Evolutionary conservation across 2,329 filamentous ascomycete species (phyloP), one percentile per base, ranked within the genome.

Genomic region (Aspergillus uvarum): DNA sequence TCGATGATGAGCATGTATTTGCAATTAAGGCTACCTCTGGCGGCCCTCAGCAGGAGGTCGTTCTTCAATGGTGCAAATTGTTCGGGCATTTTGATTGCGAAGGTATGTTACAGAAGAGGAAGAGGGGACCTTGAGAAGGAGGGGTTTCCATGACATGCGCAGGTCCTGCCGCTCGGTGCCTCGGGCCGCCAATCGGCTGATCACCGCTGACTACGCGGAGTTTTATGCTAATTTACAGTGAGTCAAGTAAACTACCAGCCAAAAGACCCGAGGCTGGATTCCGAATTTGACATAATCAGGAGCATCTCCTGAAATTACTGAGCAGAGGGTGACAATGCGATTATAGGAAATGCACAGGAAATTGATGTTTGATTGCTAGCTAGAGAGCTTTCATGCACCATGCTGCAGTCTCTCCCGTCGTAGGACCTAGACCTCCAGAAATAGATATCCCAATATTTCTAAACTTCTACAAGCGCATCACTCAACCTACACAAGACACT

Each of bases 51-150:
- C 73, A 99, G 83, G 69, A 98, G 82, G 74, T 99, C 94, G 78
- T 99, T 99, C 80, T 96, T 87, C 75, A 98, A 80, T 59, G 92
- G 91, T 70, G 88, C 87, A 70, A 97, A 97, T 70, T 87, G 78
- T 68, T 86, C 82, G 63, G 81, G 80, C 89, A 92, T 92, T 66
- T 70, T 83, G 68, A 54, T 22, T 55, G 54, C 35, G 66, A 56
- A 57, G 42, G 51, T 22, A 50, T 56, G 50, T 66, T 66, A 61
- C 54, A 56, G 54, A 49, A 63, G 63, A 63, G 64, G 61, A 55
- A 62, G 60, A 63, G 60, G 56, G 63, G 60, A 63, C 54, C 60
- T 63, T 56, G 35, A 42, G 61, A 54, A 67, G 64, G 67, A 68
- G 66, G 67, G 62, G 61, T 63, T 44, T 44, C 66, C 31, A 62